Percentiles rank a stretch among this genome's conserved stretches.
phyloP scores from a whole-genome alignment of 768 basidiomycete species.

The Chiua virens region DNA sequence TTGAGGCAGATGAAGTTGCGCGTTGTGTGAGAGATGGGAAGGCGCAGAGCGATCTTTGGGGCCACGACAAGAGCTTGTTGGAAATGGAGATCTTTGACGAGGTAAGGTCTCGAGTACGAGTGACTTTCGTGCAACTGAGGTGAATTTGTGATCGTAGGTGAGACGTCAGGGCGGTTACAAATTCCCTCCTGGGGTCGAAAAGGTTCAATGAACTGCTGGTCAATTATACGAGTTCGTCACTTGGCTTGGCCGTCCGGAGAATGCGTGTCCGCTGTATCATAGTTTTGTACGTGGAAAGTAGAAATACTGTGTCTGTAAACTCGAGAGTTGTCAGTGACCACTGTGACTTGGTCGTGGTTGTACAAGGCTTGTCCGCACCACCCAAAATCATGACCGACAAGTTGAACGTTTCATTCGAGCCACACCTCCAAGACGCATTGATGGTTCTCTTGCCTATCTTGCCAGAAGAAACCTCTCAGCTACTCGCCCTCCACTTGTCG shows the following conservation, averaged over 20 bases:
- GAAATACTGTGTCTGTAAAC: too few species aligned
- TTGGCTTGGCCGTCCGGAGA: too few species aligned
- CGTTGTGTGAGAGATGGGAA: conserved; percentile 73
- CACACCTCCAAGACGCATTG: conserved; percentile 56
- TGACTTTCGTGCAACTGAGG: conserved; percentile 9
- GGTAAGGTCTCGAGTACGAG: conserved; percentile 39
- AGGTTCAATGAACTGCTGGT: conserved; percentile 20
- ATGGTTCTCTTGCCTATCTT: conserved; percentile 44
- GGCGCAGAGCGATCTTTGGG: conserved; percentile 71
- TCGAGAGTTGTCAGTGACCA: too few species aligned
- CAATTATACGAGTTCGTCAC: too few species aligned
- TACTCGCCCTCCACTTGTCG: conserved; percentile 42
- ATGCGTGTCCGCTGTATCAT: too few species aligned
- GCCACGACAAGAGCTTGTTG: conserved; percentile 74
- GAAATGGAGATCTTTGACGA: conserved; percentile 87
- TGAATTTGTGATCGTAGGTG: conserved; percentile 41
- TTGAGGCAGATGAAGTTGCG: conserved; percentile 87
- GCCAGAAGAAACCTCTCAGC: conserved; percentile 43
- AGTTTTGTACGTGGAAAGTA: too few species aligned
- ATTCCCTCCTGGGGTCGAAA: conserved; percentile 65
- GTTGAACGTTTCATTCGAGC: conserved; percentile 66
- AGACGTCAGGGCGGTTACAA: conserved; percentile 66
- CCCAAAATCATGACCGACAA: conserved; percentile 13
- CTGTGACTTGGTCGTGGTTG: too few species aligned
- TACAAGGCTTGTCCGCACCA: too few species aligned